Evolutionary conservation across 352 stramenopile genomes (phyloP).

Genomic region (Saprolegnia parasitica): DNA sequence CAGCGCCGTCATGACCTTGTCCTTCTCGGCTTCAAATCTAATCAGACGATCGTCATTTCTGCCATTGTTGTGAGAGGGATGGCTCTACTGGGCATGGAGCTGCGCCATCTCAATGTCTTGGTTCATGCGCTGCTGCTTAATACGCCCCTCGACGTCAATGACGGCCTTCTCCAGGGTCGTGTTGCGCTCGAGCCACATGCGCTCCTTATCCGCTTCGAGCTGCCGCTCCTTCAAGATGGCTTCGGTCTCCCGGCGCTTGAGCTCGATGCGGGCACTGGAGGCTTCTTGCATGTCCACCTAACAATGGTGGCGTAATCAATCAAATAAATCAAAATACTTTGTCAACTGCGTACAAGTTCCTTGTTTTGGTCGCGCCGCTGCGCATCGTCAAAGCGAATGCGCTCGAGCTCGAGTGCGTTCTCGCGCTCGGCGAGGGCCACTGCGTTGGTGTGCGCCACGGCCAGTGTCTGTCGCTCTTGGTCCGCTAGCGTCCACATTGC

Average conservation of each 20-base stretch:
- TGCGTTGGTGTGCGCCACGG: conserved; percentile 43
- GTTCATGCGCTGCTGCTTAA: conserved; percentile 62
- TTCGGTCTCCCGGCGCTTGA: conserved; percentile 52
- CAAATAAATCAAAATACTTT: too few relatives aligned
- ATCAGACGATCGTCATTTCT: background rate
- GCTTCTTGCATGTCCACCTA: conserved; percentile 45
- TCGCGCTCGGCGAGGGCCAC: conserved; percentile 47
- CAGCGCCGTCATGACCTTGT: conserved; percentile 59
- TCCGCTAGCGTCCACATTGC: conserved; percentile 23
- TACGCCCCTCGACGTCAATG: conserved; percentile 60
- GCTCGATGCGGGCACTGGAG: conserved; percentile 51
- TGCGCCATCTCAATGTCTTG: conserved; percentile 70
- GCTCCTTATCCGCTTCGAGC: conserved; percentile 42
- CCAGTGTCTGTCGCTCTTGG: conserved; percentile 53
- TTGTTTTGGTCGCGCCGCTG: conserved; percentile 48
- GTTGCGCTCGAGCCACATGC: conserved; percentile 52
- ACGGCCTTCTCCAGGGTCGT: conserved; percentile 54
- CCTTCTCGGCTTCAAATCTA: conserved; percentile 53
- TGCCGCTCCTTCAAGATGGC: conserved; percentile 56
- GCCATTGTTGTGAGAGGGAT: background rate
- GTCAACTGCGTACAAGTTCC: conserved; percentile 43
- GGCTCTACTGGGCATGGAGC: conserved; percentile 35
- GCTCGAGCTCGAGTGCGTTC: conserved; percentile 46
- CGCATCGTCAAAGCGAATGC: conserved; percentile 43
- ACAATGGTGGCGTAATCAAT: too few relatives aligned